phyloP scores from a whole-genome alignment of 83 land plant species.

The Picea engelmannii region DNA sequence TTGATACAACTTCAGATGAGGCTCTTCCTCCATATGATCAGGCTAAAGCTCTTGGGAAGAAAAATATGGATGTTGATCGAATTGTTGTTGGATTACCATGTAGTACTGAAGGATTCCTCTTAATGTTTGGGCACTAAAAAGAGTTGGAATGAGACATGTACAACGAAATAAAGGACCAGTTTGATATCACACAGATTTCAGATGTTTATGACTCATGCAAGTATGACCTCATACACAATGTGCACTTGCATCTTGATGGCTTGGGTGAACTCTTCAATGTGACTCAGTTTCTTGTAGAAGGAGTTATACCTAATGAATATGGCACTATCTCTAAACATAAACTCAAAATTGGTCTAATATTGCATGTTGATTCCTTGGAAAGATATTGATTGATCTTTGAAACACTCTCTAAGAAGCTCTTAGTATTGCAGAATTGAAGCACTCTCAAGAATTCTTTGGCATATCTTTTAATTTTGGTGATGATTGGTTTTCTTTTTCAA shows the following conservation, averaged over 20 bases:
- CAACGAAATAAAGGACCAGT: not conserved
- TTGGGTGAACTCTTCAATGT: conserved; percentile 92
- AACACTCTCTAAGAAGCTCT: conserved; percentile 60
- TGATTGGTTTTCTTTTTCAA: conserved; percentile 17
- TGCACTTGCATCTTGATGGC: conserved; percentile 81
- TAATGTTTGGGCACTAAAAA: conserved; percentile 25
- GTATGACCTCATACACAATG: conserved; percentile 31
- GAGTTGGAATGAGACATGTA: conserved; percentile 96
- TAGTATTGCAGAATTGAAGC: conserved; percentile 80
- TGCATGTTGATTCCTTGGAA: conserved; percentile 85
- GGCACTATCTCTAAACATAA: conserved; percentile 96
- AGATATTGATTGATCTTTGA: too few species aligned
- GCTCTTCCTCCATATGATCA: conserved; percentile 94
- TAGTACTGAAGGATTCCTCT: conserved; percentile 95
- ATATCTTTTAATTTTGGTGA: conserved; percentile 26
- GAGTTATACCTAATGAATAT: conserved; percentile 98
- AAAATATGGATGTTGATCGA: conserved; percentile 21
- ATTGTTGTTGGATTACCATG: too few species aligned
- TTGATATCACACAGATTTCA: too few species aligned
- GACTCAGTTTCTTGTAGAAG: conserved; percentile 97
- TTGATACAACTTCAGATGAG: conserved; percentile 56
- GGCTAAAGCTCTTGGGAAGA: conserved; percentile 97
- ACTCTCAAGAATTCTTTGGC: conserved; percentile 38
- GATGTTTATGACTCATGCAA: conserved; percentile 14
- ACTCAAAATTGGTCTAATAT: conserved; percentile 99